A percentile compares a stretch with the other conserved stretches of the same genome.
Conservation (phyloP, 495 filamentous ascomycete species). For the Hyphodiscus hymeniophilus region DNA sequence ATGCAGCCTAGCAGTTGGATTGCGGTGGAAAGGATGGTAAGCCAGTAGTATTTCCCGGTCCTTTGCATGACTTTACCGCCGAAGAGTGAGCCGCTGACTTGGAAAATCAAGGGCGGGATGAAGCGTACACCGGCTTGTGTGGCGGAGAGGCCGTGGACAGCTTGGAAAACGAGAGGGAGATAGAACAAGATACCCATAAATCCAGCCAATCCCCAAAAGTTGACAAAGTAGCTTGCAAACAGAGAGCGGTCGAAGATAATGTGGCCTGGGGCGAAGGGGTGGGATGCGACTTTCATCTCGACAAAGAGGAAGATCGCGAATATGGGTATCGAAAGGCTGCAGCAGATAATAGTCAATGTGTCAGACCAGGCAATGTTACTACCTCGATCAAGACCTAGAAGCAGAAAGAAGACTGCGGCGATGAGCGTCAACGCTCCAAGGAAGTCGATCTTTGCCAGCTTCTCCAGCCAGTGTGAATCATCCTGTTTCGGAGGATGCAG, state of each 20-base stretch:
- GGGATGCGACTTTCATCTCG: conserved; percentile 60
- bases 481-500: conserved; percentile 54
- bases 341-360: conserved; percentile 48
- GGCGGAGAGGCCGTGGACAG: conserved; percentile 57
- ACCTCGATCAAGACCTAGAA: conserved; percentile 71
- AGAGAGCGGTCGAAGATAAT: conserved; percentile 68
- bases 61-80: conserved; percentile 65
- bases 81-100: conserved; percentile 59
- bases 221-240: conserved; percentile 60
- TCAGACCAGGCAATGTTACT: conserved; percentile 64
- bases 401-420: conserved; percentile 60
- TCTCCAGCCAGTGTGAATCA: conserved; percentile 29
- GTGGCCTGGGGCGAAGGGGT: conserved; percentile 74
- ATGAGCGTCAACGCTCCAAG: conserved; percentile 63
- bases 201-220: conserved; percentile 67
- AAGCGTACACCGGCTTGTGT: conserved; percentile 57
- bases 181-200: conserved; percentile 65
- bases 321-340: conserved; percentile 49
- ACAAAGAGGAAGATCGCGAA: conserved; percentile 63
- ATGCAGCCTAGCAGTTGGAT: conserved; percentile 42
- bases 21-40: conserved; percentile 54
- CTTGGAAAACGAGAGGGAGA: conserved; percentile 75
- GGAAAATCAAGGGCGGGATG: conserved; percentile 54
- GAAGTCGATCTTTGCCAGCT: conserved; percentile 73
- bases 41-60: conserved; percentile 70